Base-by-base conservation (phyloP, 352 stramenopile genomes). In the Salisapilia sapeloensis region DNA sequence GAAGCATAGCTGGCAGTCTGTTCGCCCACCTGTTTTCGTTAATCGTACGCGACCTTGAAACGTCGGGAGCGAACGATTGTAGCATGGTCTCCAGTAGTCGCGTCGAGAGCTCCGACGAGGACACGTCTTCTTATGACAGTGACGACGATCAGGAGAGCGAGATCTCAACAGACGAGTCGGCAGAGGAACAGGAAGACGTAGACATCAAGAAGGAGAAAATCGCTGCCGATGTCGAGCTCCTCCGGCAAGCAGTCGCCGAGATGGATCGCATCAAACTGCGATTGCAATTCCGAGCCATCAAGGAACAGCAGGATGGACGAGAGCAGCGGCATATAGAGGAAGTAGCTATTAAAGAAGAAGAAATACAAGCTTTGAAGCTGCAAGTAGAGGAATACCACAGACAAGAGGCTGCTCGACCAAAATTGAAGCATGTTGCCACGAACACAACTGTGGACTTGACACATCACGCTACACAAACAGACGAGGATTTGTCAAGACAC, bases 181-280 rank as follows among this genome's bases (percentile, higher is more conserved):
- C 24, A 12, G 46, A 53, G 2, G 40, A 31, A 0, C 25, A 50
- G 0, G 42, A 37, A 0, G 29, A 31, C 1, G 35, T 42, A 8
- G 33, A 33, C 3, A 35, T 41, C 15, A 67, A 66, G 42, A 46
- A 56, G 24, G 32, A 41, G 25, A 42, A 40, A 2, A 56, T 79
- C 17, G 53, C 44, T 11, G 29, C 24, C 2, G 57, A 75, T 15
- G 43, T 80, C 0, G 42, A 51, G 8, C 56, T 54, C 32, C 60
- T 81, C 41, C 52, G 34, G 9, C 38, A 38, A 25, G 69, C 81
- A 60, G 49, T 64, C 24, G 50, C 35, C 3, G 56, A 78, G 19
- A 83, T 83, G 60, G 55, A 71, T 27, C 45, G 49, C n/a, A 58
- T 79, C 25, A 80, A 63, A 31, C 30, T 36, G 38, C 56, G 59